Percentiles rank a stretch among this genome's conserved stretches.
Conservation (phyloP, 1,139 yeast genomes). For the Hanseniaspora sp. region DNA sequence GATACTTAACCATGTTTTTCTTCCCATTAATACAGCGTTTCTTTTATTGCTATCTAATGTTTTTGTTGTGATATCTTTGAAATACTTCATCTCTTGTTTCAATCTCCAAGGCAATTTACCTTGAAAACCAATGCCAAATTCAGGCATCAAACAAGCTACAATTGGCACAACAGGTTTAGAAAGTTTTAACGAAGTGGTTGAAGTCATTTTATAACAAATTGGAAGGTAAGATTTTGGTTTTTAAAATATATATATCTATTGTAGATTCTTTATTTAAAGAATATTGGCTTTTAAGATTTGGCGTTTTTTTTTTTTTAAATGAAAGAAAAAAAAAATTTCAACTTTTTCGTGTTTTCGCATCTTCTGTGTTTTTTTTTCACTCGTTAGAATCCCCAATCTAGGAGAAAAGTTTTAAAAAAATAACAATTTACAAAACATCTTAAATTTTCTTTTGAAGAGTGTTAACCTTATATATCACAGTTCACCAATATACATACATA, state of each 20-base stretch:
- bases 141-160: constrained; percentile 77
- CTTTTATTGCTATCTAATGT: constrained; percentile 29
- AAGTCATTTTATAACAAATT: background rate
- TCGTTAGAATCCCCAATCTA: background rate
- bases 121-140: constrained; percentile 70
- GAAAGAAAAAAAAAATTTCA: background rate
- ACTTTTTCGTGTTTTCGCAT: background rate
- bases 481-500: background rate
- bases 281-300: too few relatives aligned
- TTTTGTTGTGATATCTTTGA: constrained; percentile 56
- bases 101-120: constrained; percentile 86
- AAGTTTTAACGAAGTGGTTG: background rate
- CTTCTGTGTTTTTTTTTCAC: background rate
- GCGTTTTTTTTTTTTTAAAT: too few relatives aligned
- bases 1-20: constrained; percentile 91
- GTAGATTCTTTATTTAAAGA: too few relatives aligned
- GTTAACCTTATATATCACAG: too few relatives aligned
- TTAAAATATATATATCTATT: too few relatives aligned
- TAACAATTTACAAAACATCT: too few relatives aligned
- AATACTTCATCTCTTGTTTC: constrained; percentile 73
- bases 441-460: background rate
- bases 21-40: constrained; percentile 91
- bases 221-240: background rate
- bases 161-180: constrained; percentile 43
- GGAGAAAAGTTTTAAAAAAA: background rate